A percentile compares a stretch with the other conserved stretches of the same genome.
These are phyloP conservation scores for Pholiota microspora DNA, from an alignment of 768 basidiomycete genomes.

Conservation along the genomic window DNA sequence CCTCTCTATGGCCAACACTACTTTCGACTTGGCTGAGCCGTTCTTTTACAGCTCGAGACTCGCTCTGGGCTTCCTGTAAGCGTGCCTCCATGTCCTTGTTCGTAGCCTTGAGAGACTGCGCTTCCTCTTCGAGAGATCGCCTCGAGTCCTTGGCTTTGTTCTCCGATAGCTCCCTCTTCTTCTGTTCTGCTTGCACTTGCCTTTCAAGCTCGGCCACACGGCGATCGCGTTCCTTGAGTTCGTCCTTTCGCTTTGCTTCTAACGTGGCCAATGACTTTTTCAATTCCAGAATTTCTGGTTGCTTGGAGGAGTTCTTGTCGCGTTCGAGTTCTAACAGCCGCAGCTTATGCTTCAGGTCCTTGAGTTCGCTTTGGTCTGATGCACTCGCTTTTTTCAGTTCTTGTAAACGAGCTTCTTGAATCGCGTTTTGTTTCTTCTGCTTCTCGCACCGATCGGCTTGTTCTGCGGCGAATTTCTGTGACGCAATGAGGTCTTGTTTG, in stretches of 20 bases:
- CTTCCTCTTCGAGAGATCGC: conserved; percentile 40
- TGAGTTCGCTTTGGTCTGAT: conserved; percentile 59
- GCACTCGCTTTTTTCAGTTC: conserved; percentile 53
- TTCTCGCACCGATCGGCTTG: conserved; percentile 55
- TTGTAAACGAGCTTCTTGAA: conserved; percentile 56
- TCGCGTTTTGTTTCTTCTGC: conserved; percentile 59
- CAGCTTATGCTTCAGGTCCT: conserved; percentile 58
- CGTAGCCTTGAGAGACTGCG: conserved; percentile 29
- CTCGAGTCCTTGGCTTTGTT: conserved; percentile 39
- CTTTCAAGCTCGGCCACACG: conserved; percentile 58
- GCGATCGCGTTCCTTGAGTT: conserved; percentile 51
- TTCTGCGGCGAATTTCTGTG: conserved; percentile 47
- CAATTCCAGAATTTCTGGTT: conserved; percentile 47
- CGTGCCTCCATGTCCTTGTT: conserved; percentile 32
- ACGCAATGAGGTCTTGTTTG: conserved; percentile 52
- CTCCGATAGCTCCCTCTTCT: conserved; percentile 48
- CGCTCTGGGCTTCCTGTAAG: conserved; percentile 34
- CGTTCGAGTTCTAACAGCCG: conserved; percentile 58
- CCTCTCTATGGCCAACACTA: conserved; percentile 37
- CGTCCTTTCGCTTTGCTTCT: conserved; percentile 54
- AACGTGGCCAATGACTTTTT: conserved; percentile 47
- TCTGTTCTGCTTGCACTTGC: conserved; percentile 45
- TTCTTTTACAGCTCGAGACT: conserved; percentile 31
- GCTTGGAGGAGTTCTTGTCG: conserved; percentile 47
- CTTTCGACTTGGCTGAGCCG: conserved; percentile 29